phyloP scores from a whole-genome alignment of 83 land plant genomes.

The Thuja plicata region DNA sequence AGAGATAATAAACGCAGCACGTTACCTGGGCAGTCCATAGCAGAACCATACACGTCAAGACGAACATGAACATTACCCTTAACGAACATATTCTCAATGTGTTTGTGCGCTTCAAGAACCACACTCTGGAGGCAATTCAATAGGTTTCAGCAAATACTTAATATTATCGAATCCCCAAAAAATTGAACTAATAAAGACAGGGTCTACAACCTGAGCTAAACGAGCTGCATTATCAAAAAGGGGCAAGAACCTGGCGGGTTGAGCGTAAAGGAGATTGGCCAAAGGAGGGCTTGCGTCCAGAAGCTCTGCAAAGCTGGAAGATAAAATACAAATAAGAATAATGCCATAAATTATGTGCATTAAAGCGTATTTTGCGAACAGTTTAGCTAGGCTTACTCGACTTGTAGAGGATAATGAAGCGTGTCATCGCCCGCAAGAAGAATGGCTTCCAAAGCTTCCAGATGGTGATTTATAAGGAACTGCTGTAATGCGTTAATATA shows the following conservation, averaged over 20 bases:
- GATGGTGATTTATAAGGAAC: conserved; percentile 50
- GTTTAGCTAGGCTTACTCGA: conserved; percentile 49
- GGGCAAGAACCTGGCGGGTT: conserved; percentile 57
- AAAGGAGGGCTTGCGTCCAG: conserved; percentile 58
- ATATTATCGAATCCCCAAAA: neutral
- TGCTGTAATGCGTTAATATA: conserved; percentile 35
- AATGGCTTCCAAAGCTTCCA: conserved; percentile 57
- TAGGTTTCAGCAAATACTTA: neutral
- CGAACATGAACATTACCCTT: conserved; percentile 88
- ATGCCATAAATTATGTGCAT: neutral
- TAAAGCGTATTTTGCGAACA: neutral
- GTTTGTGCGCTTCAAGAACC: conserved; percentile 35
- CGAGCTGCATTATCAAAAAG: conserved; percentile 68
- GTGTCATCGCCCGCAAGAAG: conserved; percentile 50
- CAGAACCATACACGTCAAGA: conserved; percentile 72
- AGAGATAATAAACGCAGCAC: neutral
- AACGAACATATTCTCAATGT: conserved; percentile 24
- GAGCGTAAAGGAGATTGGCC: conserved; percentile 56
- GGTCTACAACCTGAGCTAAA: conserved; percentile 54
- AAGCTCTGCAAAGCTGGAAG: conserved; percentile 71
- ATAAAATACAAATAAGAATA: conserved; percentile 1
- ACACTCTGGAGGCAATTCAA: conserved; percentile 22
- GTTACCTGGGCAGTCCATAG: conserved; percentile 78
- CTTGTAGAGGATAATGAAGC: conserved; percentile 65
- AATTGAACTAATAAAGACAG: too few relatives aligned